Percentiles rank a stretch among this genome's conserved stretches.
Conservation (phyloP, 495 filamentous ascomycete species). For the Penicillium canariense region DNA sequence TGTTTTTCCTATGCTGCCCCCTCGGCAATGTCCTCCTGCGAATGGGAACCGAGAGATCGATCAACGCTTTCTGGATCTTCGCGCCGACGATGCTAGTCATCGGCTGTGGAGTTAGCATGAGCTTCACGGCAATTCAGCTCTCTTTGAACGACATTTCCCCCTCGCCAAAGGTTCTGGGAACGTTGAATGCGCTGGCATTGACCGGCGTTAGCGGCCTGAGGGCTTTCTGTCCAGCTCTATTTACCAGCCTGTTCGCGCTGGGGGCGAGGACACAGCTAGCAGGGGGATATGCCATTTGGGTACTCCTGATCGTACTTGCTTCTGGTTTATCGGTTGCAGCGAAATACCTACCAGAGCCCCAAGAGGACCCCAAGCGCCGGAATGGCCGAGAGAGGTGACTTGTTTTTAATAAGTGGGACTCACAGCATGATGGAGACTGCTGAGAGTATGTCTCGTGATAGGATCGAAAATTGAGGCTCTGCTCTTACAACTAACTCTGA, state of each 20-base stretch:
- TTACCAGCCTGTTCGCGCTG: constrained; percentile 59
- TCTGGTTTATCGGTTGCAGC: constrained; percentile 42
- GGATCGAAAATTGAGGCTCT: too few relatives aligned
- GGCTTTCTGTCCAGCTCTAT: constrained; percentile 58
- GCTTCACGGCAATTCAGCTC: constrained; percentile 65
- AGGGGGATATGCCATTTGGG: constrained; percentile 63
- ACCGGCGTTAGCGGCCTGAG: constrained; percentile 51
- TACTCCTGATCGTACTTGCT: constrained; percentile 51
- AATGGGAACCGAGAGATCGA: constrained; percentile 22
- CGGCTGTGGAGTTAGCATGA: constrained; percentile 63
- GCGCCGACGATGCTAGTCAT: constrained; percentile 36
- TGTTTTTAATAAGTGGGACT: background rate
- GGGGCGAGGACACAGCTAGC: constrained; percentile 55
- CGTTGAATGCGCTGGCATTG: constrained; percentile 63
- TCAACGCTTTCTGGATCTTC: constrained; percentile 55
- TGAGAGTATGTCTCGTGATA: too few relatives aligned
- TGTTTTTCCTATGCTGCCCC: constrained; percentile 54
- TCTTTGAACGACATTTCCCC: constrained; percentile 68
- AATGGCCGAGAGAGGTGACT: background rate
- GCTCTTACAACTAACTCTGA: too few relatives aligned
- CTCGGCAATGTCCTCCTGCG: constrained; percentile 53
- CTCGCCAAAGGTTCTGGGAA: constrained; percentile 54
- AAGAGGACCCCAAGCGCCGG: background rate
- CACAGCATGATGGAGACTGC: background rate
- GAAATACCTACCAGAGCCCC: constrained; percentile 37